phyloP scores from a whole-genome alignment of 176 grass and related monocot species.

The Rhynchospora tenuis region DNA sequence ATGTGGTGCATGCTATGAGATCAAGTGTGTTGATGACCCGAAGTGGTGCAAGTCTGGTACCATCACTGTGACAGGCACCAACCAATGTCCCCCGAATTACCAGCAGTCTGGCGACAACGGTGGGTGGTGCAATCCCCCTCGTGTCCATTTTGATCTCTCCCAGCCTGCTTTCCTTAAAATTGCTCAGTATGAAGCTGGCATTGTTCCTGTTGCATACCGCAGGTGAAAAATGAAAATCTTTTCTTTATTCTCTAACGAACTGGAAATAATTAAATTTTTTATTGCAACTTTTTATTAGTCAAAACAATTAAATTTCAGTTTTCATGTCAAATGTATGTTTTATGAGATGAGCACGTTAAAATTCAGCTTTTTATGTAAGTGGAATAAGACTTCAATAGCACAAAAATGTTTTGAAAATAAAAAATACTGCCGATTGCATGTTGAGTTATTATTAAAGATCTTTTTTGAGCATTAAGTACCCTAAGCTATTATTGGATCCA shows the following conservation, averaged over 20 bases:
- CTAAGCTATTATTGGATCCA: too few species aligned
- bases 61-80: constrained; percentile 48
- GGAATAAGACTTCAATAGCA: too few species aligned
- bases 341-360: background rate
- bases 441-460: too few species aligned
- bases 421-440: too few species aligned
- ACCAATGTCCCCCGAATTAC: constrained; percentile 50
- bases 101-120: constrained; percentile 30
- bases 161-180: constrained; percentile 67
- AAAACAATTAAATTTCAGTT: background rate
- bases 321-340: background rate
- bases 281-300: too few species aligned
- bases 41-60: constrained; percentile 39
- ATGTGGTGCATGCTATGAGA: constrained; percentile 80
- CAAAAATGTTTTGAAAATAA: too few species aligned
- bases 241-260: background rate
- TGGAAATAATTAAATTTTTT: background rate
- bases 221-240: background rate
- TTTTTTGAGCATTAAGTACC: too few species aligned
- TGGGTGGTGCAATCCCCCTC: constrained; percentile 77
- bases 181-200: constrained; percentile 61
- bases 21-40: constrained; percentile 52
- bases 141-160: constrained; percentile 58
- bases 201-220: constrained; percentile 56
- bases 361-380: too few species aligned